Evolutionary conservation across 306 rosid species (phyloP), one percentile per base, ranked within the genome.

Genomic region (Biancaea sappan): DNA sequence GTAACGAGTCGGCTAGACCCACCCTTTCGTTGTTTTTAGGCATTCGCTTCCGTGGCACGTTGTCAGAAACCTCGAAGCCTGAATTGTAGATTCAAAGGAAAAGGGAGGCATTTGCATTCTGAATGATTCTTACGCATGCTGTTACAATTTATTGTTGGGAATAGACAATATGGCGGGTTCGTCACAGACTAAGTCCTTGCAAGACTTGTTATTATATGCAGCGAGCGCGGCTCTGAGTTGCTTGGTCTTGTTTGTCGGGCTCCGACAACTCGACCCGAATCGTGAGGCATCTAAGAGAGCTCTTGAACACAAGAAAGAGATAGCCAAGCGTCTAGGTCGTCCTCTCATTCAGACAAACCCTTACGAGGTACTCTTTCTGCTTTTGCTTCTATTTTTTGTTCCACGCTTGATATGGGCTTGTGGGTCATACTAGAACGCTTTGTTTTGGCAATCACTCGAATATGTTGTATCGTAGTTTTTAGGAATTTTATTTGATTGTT

Each of bases 191-290:
- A 89, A 47, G 85, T 74, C 85, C 56, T 18, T 89, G 16, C 88
- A 89, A 40, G 94, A 89, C 26, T 65, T 89, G 80, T 37, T 87
- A 2, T 58, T 89, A 50, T 89, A 89, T 76, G 94, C 89, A 38
- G 94, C 88, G 28, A 86, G 94, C 74, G 94, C 91, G 4, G 91
- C 89, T 2, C 8, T 87, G 44, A 89, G 94, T 43, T 81, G 85
- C 77, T 9, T 86, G 83, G 94, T 83, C 13, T 71, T 89, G 60
- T 85, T 89, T 75, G 84, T 51, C 40, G 94, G 94, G 54, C 85
- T 89, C 60, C 83, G 86, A 44, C 87, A 83, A 14, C 90, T 87
- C 34, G 87, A 89, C 86, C 87, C 90, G 54, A 89, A 89, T 64
- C 91, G 94, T 8, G 91, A 81, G 67, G 78, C 91, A 28, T 79